Percentiles rank a stretch among this genome's conserved stretches.
Conservation (phyloP, 306 rosid genomes). For the Quercus engelmannii region DNA sequence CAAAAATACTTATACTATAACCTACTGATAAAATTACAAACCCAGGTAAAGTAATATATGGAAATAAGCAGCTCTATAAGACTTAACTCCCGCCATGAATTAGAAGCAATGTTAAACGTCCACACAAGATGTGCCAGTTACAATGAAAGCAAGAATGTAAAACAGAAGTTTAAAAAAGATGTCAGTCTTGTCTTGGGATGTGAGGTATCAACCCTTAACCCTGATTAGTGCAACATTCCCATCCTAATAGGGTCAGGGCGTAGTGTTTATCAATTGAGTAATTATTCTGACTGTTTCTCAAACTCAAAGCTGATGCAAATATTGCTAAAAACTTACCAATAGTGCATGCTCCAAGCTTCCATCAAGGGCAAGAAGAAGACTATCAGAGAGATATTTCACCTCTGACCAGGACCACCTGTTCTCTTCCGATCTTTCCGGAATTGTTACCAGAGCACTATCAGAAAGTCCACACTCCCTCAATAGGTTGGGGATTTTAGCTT, state of each 20-base stretch:
- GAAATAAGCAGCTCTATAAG: neutral
- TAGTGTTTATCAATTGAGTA: neutral
- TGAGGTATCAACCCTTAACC: neutral
- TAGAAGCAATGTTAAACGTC: neutral
- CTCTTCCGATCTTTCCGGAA: constrained; percentile 69
- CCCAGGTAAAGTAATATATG: neutral
- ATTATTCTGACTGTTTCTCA: neutral
- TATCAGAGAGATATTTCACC: constrained; percentile 78
- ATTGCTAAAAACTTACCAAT: constrained; percentile 53
- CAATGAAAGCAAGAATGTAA: neutral
- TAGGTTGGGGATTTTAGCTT: constrained; percentile 52
- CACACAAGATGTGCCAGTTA: neutral
- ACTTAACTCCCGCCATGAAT: too few species aligned
- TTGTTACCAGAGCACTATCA: constrained; percentile 57
- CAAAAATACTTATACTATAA: neutral
- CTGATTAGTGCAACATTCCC: neutral
- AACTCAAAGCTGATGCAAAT: constrained; percentile 1
- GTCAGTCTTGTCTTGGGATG: constrained; percentile 35
- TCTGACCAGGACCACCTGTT: constrained; percentile 93
- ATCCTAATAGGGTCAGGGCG: too few species aligned
- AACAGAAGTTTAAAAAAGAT: neutral
- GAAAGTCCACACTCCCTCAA: constrained; percentile 81
- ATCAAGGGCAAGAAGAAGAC: constrained; percentile 95
- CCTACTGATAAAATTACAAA: neutral
- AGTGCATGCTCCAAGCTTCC: constrained; percentile 93